Evolutionary conservation across 176 grass and related monocot species (phyloP).

Genomic region (Poa pratensis): DNA sequence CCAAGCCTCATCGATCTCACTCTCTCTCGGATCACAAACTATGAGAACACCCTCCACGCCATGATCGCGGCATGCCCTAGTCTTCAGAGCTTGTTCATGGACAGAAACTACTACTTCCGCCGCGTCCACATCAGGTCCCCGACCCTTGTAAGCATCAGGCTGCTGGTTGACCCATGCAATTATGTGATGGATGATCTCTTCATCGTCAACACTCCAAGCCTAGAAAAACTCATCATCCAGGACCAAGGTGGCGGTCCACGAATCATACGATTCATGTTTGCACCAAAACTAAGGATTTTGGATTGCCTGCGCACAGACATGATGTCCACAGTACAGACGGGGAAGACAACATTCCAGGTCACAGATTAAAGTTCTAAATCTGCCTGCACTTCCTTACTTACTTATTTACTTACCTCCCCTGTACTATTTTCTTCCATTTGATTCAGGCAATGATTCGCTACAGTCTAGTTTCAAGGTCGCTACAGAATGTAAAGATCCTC

Average conservation of each 20-base stretch:
- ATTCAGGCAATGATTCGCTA: not conserved
- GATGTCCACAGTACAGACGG: not conserved
- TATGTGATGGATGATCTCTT: not conserved
- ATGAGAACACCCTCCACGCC: not conserved
- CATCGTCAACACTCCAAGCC: not conserved
- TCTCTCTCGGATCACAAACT: not conserved
- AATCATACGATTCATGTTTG: not conserved
- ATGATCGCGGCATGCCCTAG: not conserved
- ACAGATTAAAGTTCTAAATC: not conserved
- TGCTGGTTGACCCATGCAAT: not conserved
- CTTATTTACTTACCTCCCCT: not conserved
- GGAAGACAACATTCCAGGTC: not conserved
- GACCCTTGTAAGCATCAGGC: not conserved
- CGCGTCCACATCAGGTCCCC: not conserved
- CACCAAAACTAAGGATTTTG: not conserved
- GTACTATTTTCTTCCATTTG: not conserved
- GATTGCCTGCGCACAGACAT: not conserved
- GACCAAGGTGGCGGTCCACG: not conserved
- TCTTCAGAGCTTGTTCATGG: not conserved
- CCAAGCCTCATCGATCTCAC: not conserved
- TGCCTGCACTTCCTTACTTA: not conserved
- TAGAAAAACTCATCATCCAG: not conserved
- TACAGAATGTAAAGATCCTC: not conserved
- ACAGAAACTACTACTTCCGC: not conserved
- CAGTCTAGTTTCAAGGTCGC: not conserved